Evolutionary conservation across 306 rosid genomes (phyloP), one percentile per base, ranked within the genome.

Genomic region (Fragaria nilgerrensis): DNA sequence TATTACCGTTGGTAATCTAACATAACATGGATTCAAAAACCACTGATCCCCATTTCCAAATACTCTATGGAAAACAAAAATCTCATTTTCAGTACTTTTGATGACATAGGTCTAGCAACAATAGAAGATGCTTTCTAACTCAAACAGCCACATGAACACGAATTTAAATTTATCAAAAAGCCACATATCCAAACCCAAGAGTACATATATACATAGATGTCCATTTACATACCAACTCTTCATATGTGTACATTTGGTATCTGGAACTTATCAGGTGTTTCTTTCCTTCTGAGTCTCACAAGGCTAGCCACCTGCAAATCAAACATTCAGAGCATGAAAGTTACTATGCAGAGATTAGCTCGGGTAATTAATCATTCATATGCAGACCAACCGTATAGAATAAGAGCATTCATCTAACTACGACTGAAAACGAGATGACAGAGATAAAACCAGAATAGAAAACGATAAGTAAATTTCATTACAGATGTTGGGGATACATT

Each of bases 251-350:
- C 73, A 76, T 66, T 65, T 69, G 64, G 69, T 44, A 43, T 20
- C 66, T 56, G 32, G 65, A 77, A 55, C 69, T 73, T 63, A 34
- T 68, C 72, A 22, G n/a, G 55, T 37, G 2, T 75, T 45, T 45
- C 12, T n/a, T 34, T 32, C 37, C 77, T 11, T 77, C 37, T 14
- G 27, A 63, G 58, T 34, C 68, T 70, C 72, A 25, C 67, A 34
- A 22, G 80, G 80, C 52, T 68, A 65, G 52, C 69, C 58, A 80
- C 87, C 87, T 81, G 85, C 83, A 74, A 74, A 73, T n/a, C 50
- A 66, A 59, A 64, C 22, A 22, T 37, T 16, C 4, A 2, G 50
- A 79, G 56, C 49, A 56, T 44, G 65, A 52, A 32, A 27, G 13
- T 70, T 22, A 71, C 80, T 3, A 48, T 8, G 65, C 43, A 67